Base-by-base conservation (phyloP, 1,139 yeast genomes). In the Zygoascus hellenicus region DNA sequence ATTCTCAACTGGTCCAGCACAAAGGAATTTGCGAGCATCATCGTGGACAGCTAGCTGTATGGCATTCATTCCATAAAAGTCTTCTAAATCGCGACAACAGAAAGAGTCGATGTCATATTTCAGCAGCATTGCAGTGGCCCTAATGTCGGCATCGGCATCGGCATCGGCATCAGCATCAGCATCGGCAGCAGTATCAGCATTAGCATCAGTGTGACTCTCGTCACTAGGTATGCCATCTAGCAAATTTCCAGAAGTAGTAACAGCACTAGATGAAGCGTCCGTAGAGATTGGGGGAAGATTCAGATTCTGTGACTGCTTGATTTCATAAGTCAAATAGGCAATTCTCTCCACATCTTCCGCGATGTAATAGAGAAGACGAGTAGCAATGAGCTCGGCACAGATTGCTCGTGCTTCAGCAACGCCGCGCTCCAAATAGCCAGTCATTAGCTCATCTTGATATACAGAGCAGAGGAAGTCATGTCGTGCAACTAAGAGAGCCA, bases 351-450 rank as follows among this genome's bases (percentile, higher is more conserved):
- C 37, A 26, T 58, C 61, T 19, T 50, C 50, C 5, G 59, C 52
- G 30, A 62, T 49, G 45, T 56, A 55, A n/a, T 56, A 54, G 9
- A 64, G 49, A 33, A 55, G 60, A 19, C 62, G 52, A 17, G 53
- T 52, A 1, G 66, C 64, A 5, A 63, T 57, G 3, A 62, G 52
- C 43, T 62, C 66, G 2, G 64, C 63, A 1, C 65, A 58, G 38
- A 36, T 51, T 1, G 65, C 63, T n/a, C 66, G 48, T 2, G 66
- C 63, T 22, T 60, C 58, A 31, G 55, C 52, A 2, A 63, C 48
- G 1, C 60, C 59, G 13, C 50, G 44, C 32, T 57, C 60, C 30
- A 48, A 29, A 35, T 54, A 57, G 32, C 53, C 54, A 17, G 48
- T 48, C 28, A 51, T 54, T 15, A 57, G 51, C 15, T 60, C 57